Evolutionary conservation across 139 green algal genomes (phyloP), one percentile per base, ranked within the genome.

Genomic region (Nannochloris sp.): DNA sequence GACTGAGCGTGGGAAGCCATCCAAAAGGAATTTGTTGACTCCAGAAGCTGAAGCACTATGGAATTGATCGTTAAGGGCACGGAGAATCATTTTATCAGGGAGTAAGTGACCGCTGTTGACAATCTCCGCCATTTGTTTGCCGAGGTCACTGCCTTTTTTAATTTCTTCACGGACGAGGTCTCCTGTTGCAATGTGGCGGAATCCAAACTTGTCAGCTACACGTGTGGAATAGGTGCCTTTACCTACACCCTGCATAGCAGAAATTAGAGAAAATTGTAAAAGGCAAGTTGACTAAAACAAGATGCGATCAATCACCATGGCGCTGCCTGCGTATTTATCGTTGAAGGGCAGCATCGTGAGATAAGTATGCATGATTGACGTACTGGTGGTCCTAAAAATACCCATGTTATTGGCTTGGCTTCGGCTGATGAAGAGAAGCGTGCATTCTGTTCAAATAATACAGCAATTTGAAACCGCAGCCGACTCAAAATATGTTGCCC

Each of bases 161-260:
- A 99, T 94, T 54, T 98, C 86, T 0, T 71, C 72, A 0, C 94
- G 78, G 5, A 99, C 89, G 3, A 99, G 68, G 73, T 99, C 94
- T 3, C 94, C 94, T 6, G 87, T 88, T 27, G 92, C 84, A 54
- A 99, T 93, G 71, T 99, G 94, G 0, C 79, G 45, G 23, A 99
- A 70, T 3, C 78, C 78, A 31, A 97, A 72, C 2, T 73, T 56
- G 36, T 88, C 79, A 2, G 94, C 83, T 0, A 96, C 71, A 1
- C 89, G 67, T 7, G 74, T 87, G 2, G 88, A 85, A 67, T 98
- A 99, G 3, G 93, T 99, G 33, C 93, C 93, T 58, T 99, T 99
- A 7, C 93, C 93, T 2, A 98, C 93, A 5, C 93, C 93, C 64
- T 74, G 56, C 51, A 39, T 0, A n/a, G 14, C 3, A 25, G 4